These are phyloP conservation scores for Alternaria solani DNA, from an alignment of 2,329 filamentous ascomycete species.

Conservation along the genomic window DNA sequence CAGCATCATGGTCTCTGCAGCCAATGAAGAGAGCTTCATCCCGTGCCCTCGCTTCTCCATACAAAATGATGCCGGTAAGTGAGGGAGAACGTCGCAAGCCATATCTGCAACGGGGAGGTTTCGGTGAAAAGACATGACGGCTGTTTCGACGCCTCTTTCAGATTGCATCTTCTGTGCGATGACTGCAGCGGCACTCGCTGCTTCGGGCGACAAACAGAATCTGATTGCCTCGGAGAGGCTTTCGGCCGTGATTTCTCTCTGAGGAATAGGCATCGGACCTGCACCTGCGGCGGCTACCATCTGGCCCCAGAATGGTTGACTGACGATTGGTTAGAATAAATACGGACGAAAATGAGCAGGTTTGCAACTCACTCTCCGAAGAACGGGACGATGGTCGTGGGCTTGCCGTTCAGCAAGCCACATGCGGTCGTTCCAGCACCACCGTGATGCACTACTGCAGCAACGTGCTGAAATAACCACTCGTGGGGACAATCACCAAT, in stretches of 20 bases:
- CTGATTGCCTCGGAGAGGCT: constrained; percentile 35
- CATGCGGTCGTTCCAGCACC: constrained; percentile 85
- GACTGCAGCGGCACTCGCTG: constrained; percentile 47
- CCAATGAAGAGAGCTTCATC: neutral
- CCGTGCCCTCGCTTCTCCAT: neutral
- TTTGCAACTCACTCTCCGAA: constrained; percentile 62
- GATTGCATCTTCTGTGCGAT: constrained; percentile 53
- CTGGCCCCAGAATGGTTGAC: constrained; percentile 37
- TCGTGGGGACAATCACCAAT: constrained; percentile 82
- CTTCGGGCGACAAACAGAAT: constrained; percentile 53
- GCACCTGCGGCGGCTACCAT: constrained; percentile 42
- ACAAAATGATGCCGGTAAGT: neutral
- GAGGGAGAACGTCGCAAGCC: neutral
- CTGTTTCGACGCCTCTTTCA: constrained; percentile 54
- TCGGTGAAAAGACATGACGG: constrained; percentile 57
- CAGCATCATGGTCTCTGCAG: neutral
- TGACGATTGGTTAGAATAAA: neutral
- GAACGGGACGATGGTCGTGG: constrained; percentile 82
- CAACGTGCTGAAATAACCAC: constrained; percentile 82
- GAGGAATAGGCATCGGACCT: constrained; percentile 38
- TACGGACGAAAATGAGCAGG: no score
- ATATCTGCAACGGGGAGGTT: constrained; percentile 50
- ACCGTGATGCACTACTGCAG: constrained; percentile 84
- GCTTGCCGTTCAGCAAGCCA: constrained; percentile 77
- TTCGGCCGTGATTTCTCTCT: constrained; percentile 43